Evolutionary conservation across 2,329 filamentous ascomycete genomes (phyloP).

Genomic region (Nigrospora osmanthi): DNA sequence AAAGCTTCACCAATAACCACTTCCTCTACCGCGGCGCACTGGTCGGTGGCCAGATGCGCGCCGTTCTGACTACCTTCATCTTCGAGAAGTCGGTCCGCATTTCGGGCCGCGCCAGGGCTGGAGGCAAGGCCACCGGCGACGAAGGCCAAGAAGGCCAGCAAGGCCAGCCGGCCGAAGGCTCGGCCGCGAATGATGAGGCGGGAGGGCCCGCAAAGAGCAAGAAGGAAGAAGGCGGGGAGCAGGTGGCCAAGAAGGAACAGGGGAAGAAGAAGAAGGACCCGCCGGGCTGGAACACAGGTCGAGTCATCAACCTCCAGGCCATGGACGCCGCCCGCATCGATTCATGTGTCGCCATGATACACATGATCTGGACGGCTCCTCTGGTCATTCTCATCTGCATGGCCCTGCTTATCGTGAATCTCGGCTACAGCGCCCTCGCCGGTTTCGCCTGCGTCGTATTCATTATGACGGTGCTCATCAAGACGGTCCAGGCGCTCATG

Average conservation of each 20-base stretch:
- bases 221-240: not conserved
- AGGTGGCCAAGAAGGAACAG: constrained; percentile 43
- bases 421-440: constrained; percentile 77
- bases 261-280: constrained; percentile 30
- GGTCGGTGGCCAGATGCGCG: constrained; percentile 72
- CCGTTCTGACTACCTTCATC: constrained; percentile 71
- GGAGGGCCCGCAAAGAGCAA: not conserved
- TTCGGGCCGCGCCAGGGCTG: constrained; percentile 76
- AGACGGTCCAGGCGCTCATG: constrained; percentile 67
- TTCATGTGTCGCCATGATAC: constrained; percentile 75
- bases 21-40: constrained; percentile 86
- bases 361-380: constrained; percentile 83
- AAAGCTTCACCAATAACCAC: constrained; percentile 73
- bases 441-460: constrained; percentile 75
- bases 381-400: constrained; percentile 68
- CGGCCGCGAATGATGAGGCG: not conserved
- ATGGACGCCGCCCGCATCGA: constrained; percentile 87
- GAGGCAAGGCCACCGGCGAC: constrained; percentile 34
- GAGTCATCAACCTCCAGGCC: constrained; percentile 83
- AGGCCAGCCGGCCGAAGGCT: not conserved
- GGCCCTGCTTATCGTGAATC: constrained; percentile 71
- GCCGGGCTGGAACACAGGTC: constrained; percentile 53
- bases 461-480: constrained; percentile 65
- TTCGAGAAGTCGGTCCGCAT: constrained; percentile 86
- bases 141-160: not conserved